Evolutionary conservation across 768 basidiomycete genomes (phyloP).

Genomic region (Mycena indigotica): DNA sequence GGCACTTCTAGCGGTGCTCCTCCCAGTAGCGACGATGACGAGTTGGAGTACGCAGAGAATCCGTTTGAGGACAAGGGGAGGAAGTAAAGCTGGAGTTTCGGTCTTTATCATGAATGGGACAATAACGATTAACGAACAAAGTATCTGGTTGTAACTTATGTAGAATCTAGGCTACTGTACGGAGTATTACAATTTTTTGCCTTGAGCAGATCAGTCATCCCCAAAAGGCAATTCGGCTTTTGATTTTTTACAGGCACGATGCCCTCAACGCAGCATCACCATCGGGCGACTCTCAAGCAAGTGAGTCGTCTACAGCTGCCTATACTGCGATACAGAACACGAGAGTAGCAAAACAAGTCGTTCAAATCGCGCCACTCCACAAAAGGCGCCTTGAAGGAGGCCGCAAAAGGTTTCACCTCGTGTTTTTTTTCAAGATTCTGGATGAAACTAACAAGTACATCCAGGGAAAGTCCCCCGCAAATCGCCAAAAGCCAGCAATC

Average conservation of each 20-base stretch:
- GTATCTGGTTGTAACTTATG: neutral
- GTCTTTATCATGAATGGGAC: too few species aligned
- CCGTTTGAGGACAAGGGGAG: conserved; percentile 62
- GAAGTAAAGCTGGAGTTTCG: neutral
- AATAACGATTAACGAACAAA: neutral
- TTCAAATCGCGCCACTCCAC: conserved; percentile 92
- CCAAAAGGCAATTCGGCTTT: neutral
- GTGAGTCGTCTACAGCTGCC: conserved; percentile 21
- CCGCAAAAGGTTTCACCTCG: conserved; percentile 67
- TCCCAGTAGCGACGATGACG: conserved; percentile 37
- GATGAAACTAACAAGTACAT: neutral
- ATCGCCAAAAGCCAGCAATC: conserved; percentile 53
- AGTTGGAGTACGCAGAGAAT: conserved; percentile 74
- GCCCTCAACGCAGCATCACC: conserved; percentile 48
- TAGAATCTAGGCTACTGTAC: neutral
- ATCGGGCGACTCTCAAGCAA: conserved; percentile 88
- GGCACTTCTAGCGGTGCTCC: conserved; percentile 21
- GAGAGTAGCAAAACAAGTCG: conserved; percentile 76
- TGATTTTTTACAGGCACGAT: conserved; percentile 3
- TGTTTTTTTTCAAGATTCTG: conserved; percentile 2
- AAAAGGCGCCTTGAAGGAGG: conserved; percentile 81
- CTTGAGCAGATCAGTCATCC: neutral
- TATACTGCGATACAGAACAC: conserved; percentile 1
- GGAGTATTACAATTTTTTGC: neutral
- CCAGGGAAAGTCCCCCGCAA: conserved; percentile 60